These are phyloP conservation scores for Tilletia indica DNA, from an alignment of 1,284 basidiomycete species.

Conservation along the genomic window DNA sequence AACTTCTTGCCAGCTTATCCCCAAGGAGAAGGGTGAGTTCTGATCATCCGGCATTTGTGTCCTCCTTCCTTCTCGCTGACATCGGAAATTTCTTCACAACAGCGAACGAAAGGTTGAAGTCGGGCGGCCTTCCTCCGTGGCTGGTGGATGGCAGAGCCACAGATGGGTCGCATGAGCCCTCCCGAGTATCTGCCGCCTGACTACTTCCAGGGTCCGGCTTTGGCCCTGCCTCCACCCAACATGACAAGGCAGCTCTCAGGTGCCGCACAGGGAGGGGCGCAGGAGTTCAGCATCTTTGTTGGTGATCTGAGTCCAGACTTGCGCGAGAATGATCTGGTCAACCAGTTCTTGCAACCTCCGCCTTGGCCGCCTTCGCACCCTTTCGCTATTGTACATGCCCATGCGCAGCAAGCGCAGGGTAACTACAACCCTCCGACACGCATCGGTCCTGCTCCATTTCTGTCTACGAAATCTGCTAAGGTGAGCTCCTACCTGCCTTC, in stretches of 20 bases:
- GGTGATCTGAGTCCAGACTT: constrained; percentile 45
- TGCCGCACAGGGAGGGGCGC: neutral
- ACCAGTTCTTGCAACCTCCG: constrained; percentile 47
- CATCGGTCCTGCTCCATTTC: constrained; percentile 43
- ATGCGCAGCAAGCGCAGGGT: constrained; percentile 44
- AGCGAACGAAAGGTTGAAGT: neutral
- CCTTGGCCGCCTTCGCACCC: constrained; percentile 46
- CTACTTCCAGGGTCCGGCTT: neutral
- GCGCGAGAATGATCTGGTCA: constrained; percentile 47
- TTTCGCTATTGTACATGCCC: constrained; percentile 38
- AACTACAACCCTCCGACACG: constrained; percentile 36
- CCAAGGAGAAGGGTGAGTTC: too few species aligned
- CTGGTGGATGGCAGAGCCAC: constrained; percentile 3
- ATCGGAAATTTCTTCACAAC: neutral
- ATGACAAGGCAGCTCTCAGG: constrained; percentile 3
- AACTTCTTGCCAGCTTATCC: too few species aligned
- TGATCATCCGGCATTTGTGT: too few species aligned
- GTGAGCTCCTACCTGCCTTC: constrained; percentile 18
- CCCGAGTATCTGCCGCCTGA: constrained; percentile 4
- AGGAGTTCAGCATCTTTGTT: constrained; percentile 47
- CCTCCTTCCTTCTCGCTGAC: too few species aligned
- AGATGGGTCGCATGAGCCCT: constrained; percentile 6
- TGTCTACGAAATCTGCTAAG: constrained; percentile 45
- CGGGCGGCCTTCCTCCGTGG: neutral
- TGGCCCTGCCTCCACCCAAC: neutral